Conservation (phyloP, 352 stramenopile species). For the Globisporangium paroecandrum region DNA sequence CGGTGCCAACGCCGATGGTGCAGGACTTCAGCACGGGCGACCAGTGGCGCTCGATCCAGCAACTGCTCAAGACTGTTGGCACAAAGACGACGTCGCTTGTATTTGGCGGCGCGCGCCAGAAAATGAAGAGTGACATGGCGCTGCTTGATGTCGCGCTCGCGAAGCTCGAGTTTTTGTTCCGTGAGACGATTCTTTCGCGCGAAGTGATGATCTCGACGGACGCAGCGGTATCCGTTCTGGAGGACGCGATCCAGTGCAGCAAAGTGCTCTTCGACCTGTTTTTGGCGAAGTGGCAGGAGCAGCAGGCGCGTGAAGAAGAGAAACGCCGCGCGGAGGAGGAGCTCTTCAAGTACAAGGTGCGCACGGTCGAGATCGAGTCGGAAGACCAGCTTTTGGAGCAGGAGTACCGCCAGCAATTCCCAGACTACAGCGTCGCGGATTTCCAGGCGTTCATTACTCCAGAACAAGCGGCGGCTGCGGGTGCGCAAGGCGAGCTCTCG, state of each 20-base stretch:
- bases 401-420: constrained; percentile 91
- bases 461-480: constrained; percentile 21
- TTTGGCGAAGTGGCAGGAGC: constrained; percentile 80
- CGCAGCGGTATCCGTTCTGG: constrained; percentile 21
- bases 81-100: constrained; percentile 40
- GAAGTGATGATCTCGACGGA: constrained; percentile 23
- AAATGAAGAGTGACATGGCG: constrained; percentile 64
- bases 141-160: constrained; percentile 64
- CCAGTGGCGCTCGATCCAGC: constrained; percentile 79
- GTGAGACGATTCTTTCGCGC: constrained; percentile 25
- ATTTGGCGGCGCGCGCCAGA: constrained; percentile 42
- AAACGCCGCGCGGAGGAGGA: constrained; percentile 71
- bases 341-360: constrained; percentile 86
- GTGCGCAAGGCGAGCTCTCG: constrained; percentile 15
- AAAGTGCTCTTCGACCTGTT: constrained; percentile 83
- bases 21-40: constrained; percentile 6
- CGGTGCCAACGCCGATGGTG: constrained; percentile 22
- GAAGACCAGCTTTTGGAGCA: constrained; percentile 84
- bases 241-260: constrained; percentile 51
- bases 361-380: constrained; percentile 73
- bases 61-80: constrained; percentile 47
- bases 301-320: constrained; percentile 73
- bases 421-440: constrained; percentile 82
- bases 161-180: constrained; percentile 72
- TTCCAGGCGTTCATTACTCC: constrained; percentile 65